These are phyloP conservation scores for Acanthamoeba royreba DNA, from an alignment of 208 protist genomes.

Conservation along the genomic window DNA sequence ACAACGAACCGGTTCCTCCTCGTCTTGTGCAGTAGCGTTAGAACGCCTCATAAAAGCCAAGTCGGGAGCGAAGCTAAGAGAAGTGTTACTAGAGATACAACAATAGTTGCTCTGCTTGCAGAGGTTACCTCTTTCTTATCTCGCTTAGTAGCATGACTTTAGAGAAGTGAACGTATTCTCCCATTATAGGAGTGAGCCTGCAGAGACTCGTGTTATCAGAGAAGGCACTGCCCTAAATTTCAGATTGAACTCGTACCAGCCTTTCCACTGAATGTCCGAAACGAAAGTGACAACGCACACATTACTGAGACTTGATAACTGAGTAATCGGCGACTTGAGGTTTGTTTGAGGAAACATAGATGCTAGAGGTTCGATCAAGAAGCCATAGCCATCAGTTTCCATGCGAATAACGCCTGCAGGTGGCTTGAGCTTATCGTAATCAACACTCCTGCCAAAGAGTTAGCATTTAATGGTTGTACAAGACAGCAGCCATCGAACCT, in stretches of 20 bases:
- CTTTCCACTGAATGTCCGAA: conserved; percentile 19
- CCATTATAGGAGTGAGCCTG: conserved; percentile 31
- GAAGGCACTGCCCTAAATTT: not conserved
- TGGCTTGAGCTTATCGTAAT: not conserved
- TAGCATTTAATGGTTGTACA: too few relatives aligned
- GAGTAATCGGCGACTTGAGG: not conserved
- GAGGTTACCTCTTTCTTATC: not conserved
- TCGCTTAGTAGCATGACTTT: not conserved
- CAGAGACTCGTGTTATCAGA: too few relatives aligned
- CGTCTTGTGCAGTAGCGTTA: not conserved
- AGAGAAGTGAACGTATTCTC: not conserved
- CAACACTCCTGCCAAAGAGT: not conserved
- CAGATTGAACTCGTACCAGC: not conserved
- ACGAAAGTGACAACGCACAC: conserved; percentile 24
- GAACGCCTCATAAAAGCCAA: not conserved
- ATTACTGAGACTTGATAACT: not conserved
- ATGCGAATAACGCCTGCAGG: not conserved
- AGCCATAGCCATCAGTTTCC: conserved; percentile 22
- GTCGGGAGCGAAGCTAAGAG: not conserved
- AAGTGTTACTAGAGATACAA: too few relatives aligned
- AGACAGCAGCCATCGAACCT: too few relatives aligned
- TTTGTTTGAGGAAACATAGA: not conserved
- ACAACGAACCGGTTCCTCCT: conserved; percentile 19
- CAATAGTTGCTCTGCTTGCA: too few relatives aligned
- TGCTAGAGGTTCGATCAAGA: conserved; percentile 20